phyloP scores from a whole-genome alignment of 2,329 filamentous ascomycete species.

The Pseudogymnoascus sp. region DNA sequence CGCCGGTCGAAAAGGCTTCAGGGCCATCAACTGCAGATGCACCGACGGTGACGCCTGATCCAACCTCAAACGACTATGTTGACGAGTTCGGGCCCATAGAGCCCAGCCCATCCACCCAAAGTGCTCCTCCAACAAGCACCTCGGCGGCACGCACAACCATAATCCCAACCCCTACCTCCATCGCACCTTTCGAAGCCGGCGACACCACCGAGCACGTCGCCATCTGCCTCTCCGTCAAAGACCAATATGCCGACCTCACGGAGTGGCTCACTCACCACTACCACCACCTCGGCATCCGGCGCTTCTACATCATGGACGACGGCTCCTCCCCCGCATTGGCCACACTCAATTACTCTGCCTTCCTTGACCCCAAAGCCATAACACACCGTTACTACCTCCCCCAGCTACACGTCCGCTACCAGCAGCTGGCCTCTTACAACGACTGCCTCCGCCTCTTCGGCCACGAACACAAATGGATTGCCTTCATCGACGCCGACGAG shows the following conservation, averaged over 20 bases:
- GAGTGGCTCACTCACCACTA: conserved; percentile 25
- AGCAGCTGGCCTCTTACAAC: conserved; percentile 19
- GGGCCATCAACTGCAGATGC: too few species aligned
- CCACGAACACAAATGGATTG: conserved; percentile 26
- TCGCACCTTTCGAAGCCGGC: neutral
- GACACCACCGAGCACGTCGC: conserved; percentile 29
- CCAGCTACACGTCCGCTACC: conserved; percentile 4
- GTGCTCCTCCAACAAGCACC: too few species aligned
- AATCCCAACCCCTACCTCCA: neutral
- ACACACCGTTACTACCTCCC: conserved; percentile 20
- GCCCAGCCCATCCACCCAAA: neutral
- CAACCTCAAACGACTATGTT: neutral
- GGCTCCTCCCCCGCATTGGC: conserved; percentile 19
- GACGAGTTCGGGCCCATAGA: neutral
- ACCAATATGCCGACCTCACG: conserved; percentile 19
- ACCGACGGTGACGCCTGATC: too few species aligned
- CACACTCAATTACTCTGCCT: conserved; percentile 10
- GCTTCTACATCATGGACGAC: conserved; percentile 25
- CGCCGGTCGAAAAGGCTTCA: too few species aligned
- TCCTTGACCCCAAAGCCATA: conserved; percentile 17
- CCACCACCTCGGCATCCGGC: conserved; percentile 20
- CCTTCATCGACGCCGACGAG: conserved; percentile 28
- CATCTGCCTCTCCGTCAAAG: conserved; percentile 20
- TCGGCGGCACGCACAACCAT: neutral
- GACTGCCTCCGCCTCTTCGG: conserved; percentile 20